These are phyloP conservation scores for Penicillium nordicum DNA, from an alignment of 2,329 filamentous ascomycete genomes.

Conservation along the genomic window DNA sequence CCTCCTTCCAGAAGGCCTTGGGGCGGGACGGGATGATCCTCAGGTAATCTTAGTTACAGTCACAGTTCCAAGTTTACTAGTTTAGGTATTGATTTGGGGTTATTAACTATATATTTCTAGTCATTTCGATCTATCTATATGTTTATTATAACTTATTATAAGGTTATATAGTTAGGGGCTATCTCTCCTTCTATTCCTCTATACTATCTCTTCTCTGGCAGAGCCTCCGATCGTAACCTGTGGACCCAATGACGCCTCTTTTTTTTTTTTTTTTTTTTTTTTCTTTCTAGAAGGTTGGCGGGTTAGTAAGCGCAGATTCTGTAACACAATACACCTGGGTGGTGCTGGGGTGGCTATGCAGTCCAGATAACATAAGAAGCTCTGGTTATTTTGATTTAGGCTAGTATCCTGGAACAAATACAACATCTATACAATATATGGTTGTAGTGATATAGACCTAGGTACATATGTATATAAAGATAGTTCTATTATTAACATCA, in stretches of 20 bases:
- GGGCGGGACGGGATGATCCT: conserved; percentile 25
- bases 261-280: conserved; percentile 10
- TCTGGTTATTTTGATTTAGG: neutral
- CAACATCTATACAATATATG: neutral
- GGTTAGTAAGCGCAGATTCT: conserved; percentile 15
- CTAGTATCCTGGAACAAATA: neutral
- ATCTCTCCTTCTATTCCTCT: neutral
- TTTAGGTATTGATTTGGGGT: neutral
- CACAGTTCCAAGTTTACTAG: neutral
- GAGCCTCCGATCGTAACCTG: conserved; percentile 19
- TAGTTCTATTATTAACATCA: neutral
- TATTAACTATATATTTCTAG: neutral
- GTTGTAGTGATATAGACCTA: neutral
- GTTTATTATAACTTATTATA: no score
- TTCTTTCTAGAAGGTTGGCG: conserved; percentile 26
- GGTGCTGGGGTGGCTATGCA: neutral
- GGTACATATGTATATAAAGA: neutral
- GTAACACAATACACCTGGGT: neutral
- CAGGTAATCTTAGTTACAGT: conserved; percentile 6
- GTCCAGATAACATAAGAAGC: neutral
- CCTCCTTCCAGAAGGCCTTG: conserved; percentile 24
- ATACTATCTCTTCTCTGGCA: neutral
- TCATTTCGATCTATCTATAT: neutral
- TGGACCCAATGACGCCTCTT: conserved; percentile 20
- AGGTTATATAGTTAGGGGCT: neutral